Base-by-base conservation (phyloP, 768 basidiomycete species). In the Agaricus bisporus region DNA sequence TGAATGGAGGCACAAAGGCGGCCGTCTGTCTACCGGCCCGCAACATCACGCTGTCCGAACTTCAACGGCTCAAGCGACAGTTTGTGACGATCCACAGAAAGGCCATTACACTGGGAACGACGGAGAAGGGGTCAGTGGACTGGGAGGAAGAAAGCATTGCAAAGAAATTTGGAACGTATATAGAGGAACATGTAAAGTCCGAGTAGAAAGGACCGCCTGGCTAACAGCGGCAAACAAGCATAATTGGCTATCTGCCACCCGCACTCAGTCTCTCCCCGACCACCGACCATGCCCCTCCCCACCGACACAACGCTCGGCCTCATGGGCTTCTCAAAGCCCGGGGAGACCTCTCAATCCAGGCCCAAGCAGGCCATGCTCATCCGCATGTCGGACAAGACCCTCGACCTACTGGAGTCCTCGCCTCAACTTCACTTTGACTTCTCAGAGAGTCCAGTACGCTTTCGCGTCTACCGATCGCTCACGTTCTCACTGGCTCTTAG, bases 71-170 rank as follows among this genome's bases (percentile, higher is more conserved):
- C 41, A 98, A 95, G 66, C 77, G 95, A 41, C 94, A 98, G 66
- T 98, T 95, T 63, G 87, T 95, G 29, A 81, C 82, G 3, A 77
- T 91, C 32, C 93, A 98, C 66, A 91, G 88, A 65, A 93, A 91
- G 60, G 91, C 91, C 6, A 85, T 92, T 53, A 90, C 86, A 2
- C 78, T 91, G 6, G 90, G 90, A 12, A 84, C 85, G 14, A 87
- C 81, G 5, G 90, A 91, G 61, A 83, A 82, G 59, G 90, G 90
- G 0, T 64, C 64, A 15, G 83, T 93, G 26, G 83, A 89, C 59
- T 93, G 89, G 86, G 79, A 74, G 54, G 88, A 88, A 63, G 77
- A 79, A 59, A 82, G 78, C 53, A 77, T 93, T 17, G 80, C 78
- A n/a, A 56, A 66, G 18, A 90, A 85, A 62, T 91, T 91, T 74